Conservation (phyloP, 1,284 basidiomycete genomes). For the Porphyrellus sp. region DNA sequence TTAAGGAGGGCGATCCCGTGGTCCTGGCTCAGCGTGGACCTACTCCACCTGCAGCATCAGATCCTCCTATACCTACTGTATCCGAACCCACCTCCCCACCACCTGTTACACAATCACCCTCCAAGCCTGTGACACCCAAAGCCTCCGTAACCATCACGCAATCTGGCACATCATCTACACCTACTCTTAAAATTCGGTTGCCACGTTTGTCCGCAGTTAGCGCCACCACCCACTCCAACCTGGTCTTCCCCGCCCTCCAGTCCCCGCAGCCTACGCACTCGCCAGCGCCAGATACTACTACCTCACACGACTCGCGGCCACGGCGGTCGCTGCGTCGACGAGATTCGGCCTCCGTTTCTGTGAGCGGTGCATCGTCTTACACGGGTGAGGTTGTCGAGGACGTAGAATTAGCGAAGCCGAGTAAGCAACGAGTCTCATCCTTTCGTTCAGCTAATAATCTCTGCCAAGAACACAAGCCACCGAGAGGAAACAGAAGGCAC, state of each 20-base stretch:
- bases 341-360: conserved; percentile 33
- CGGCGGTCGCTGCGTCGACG: conserved; percentile 30
- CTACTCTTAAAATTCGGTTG: conserved; percentile 35
- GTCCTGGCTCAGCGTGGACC: conserved; percentile 8
- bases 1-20: conserved; percentile 14
- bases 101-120: conserved; percentile 9
- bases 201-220: conserved; percentile 34
- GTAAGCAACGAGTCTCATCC: conserved; percentile 18
- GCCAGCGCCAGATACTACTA: conserved; percentile 25
- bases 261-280: conserved; percentile 25
- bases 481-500: conserved; percentile 26
- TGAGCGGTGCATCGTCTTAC: conserved; percentile 34
- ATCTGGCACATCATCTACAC: conserved; percentile 32
- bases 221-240: conserved; percentile 24
- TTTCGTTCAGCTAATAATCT: conserved; percentile 1
- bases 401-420: conserved; percentile 27
- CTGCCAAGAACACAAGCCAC: conserved; percentile 25
- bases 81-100: conserved; percentile 16
- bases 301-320: conserved; percentile 26
- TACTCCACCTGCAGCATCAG: conserved; percentile 14
- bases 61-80: conserved; percentile 17
- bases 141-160: conserved; percentile 37
- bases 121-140: conserved; percentile 34
- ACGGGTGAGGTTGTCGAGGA: conserved; percentile 32
- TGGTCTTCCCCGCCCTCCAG: conserved; percentile 18